Conservation (phyloP, 2,329 filamentous ascomycete genomes). For the Epichloe bromicola region DNA sequence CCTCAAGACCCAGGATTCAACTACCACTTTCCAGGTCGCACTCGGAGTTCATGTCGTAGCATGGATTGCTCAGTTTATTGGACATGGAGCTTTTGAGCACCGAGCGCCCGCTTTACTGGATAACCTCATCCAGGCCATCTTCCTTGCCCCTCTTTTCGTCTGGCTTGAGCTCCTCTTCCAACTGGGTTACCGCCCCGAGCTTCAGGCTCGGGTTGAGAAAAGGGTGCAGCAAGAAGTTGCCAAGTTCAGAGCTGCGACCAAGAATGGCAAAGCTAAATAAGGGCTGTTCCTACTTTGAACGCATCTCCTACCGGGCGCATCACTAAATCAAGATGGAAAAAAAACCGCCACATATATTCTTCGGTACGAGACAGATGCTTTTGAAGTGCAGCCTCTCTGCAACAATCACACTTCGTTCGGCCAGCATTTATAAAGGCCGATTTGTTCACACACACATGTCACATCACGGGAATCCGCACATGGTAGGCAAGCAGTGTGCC, state of each 20-base stretch:
- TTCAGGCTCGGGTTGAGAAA: slow-evolving; percentile 69
- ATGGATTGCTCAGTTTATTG: slow-evolving; percentile 85
- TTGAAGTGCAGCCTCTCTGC: background rate
- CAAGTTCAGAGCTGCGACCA: slow-evolving; percentile 53
- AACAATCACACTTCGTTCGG: background rate
- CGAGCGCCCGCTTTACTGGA: slow-evolving; percentile 81
- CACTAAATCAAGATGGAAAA: background rate
- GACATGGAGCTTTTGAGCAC: slow-evolving; percentile 79
- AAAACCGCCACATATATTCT: background rate
- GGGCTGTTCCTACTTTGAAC: background rate
- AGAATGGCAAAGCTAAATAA: slow-evolving; percentile 39
- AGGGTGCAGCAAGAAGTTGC: slow-evolving; percentile 63
- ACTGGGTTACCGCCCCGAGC: slow-evolving; percentile 77
- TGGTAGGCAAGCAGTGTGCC: background rate
- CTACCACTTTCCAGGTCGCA: slow-evolving; percentile 41
- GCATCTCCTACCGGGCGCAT: background rate
- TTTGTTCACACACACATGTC: background rate
- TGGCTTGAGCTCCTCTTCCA: slow-evolving; percentile 91
- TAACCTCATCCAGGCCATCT: slow-evolving; percentile 82
- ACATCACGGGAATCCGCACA: background rate
- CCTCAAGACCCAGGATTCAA: slow-evolving; percentile 45
- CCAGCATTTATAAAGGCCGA: background rate
- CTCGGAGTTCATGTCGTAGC: slow-evolving; percentile 55
- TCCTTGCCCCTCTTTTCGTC: slow-evolving; percentile 90
- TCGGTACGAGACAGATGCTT: background rate